Percentiles rank a stretch among this genome's conserved stretches.
These are phyloP conservation scores for Spergularia marina DNA, from an alignment of 148 eudicot genomes.

Conservation along the genomic window DNA sequence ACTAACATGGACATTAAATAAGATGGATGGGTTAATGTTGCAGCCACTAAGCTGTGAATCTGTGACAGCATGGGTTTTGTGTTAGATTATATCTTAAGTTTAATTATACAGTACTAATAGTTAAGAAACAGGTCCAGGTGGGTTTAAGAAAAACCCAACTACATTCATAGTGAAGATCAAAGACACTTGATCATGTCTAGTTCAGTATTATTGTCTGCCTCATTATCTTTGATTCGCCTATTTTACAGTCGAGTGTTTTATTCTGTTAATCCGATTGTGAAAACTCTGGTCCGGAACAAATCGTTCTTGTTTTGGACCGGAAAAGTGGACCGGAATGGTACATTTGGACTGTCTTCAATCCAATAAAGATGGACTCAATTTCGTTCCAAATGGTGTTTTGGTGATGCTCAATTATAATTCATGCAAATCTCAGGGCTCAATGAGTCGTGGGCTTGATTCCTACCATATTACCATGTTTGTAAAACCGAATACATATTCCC, in stretches of 20 bases:
- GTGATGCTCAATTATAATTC: too few species aligned
- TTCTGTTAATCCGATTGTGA: not conserved
- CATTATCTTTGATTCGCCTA: not conserved
- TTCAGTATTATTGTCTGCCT: conserved; percentile 22
- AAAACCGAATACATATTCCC: too few species aligned
- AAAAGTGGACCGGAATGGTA: too few species aligned
- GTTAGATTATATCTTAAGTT: not conserved
- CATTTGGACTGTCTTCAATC: too few species aligned
- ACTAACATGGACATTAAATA: too few species aligned
- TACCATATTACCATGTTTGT: too few species aligned
- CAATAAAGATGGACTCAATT: too few species aligned
- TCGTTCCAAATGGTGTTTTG: too few species aligned
- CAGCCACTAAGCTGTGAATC: not conserved
- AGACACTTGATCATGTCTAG: conserved; percentile 26
- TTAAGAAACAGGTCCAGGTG: conserved; percentile 19
- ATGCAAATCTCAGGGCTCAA: too few species aligned
- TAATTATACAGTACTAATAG: not conserved
- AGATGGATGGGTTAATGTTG: too few species aligned
- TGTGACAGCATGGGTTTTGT: conserved; percentile 16
- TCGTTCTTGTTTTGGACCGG: too few species aligned
- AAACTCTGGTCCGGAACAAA: not conserved
- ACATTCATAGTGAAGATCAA: conserved; percentile 23
- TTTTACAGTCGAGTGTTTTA: conserved; percentile 11
- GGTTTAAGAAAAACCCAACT: conserved; percentile 15
- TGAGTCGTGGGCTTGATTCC: too few species aligned